A percentile compares a stretch with the other conserved stretches of the same genome.
Conservation (phyloP, 2,329 filamentous ascomycete genomes). For the Penicillium digitatum region DNA sequence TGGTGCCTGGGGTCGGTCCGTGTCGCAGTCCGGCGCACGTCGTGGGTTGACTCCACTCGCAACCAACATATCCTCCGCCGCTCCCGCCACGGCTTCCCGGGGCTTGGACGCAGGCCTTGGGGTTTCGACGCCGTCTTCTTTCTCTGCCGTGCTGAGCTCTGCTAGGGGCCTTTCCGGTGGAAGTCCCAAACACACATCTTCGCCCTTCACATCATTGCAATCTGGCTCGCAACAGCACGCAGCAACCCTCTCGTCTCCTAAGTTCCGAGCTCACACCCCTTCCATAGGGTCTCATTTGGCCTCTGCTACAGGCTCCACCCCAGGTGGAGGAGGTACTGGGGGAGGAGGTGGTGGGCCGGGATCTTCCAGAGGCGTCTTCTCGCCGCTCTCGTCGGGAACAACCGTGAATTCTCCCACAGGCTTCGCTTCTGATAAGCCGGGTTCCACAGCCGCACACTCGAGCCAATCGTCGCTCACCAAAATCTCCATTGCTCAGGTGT, state of each 20-base stretch:
- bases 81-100: slow-evolving; percentile 42
- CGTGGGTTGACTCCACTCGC: slow-evolving; percentile 57
- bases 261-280: slow-evolving; percentile 54
- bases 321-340: slow-evolving; percentile 49
- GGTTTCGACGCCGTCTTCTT: slow-evolving; percentile 47
- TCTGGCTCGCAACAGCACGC: slow-evolving; percentile 53
- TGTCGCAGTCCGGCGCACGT: slow-evolving; percentile 53
- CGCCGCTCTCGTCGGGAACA: slow-evolving; percentile 56
- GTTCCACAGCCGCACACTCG: slow-evolving; percentile 41
- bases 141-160: slow-evolving; percentile 51
- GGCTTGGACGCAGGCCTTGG: slow-evolving; percentile 44
- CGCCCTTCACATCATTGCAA: slow-evolving; percentile 53
- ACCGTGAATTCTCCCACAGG: slow-evolving; percentile 53
- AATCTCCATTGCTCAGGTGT: slow-evolving; percentile 92
- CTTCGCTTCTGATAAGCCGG: slow-evolving; percentile 48
- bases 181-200: slow-evolving; percentile 53
- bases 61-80: slow-evolving; percentile 47
- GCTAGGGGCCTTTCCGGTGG: slow-evolving; percentile 49
- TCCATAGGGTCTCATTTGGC: slow-evolving; percentile 55
- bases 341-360: slow-evolving; percentile 54
- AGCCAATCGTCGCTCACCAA: slow-evolving; percentile 69
- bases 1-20: slow-evolving; percentile 55
- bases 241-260: slow-evolving; percentile 54
- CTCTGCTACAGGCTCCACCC: slow-evolving; percentile 52
- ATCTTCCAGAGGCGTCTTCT: slow-evolving; percentile 56